Conservation (phyloP, 805 yeast species). For the Starmerella sp. region DNA sequence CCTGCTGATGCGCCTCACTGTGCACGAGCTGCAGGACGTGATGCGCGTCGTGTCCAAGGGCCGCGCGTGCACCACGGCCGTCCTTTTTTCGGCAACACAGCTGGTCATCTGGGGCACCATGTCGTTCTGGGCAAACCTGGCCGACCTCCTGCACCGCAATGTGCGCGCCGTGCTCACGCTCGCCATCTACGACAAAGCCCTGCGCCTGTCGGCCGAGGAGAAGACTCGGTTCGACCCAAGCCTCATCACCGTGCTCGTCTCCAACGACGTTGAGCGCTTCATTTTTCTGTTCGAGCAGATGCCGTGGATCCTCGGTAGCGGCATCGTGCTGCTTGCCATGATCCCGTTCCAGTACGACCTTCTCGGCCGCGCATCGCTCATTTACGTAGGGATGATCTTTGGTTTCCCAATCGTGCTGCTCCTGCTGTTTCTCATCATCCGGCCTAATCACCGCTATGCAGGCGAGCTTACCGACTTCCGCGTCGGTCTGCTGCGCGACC, state of each 20-base stretch:
- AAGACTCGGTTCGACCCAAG: background rate
- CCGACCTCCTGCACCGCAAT: background rate
- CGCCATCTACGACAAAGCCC: background rate
- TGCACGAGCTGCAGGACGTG: background rate
- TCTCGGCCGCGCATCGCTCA: background rate
- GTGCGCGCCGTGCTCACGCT: background rate
- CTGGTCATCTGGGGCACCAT: background rate
- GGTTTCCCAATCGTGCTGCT: too few species aligned
- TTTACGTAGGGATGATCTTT: background rate
- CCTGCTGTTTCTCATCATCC: background rate
- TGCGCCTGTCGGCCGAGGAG: background rate
- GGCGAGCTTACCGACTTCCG: slow-evolving; percentile 50
- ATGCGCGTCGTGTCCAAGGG: too few species aligned
- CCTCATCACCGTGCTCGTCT: background rate
- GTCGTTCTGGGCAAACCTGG: background rate
- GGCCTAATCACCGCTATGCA: background rate
- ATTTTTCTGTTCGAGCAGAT: background rate
- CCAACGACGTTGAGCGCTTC: background rate
- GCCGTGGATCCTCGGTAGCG: background rate
- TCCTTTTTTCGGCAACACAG: too few species aligned
- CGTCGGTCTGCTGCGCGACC: slow-evolving; percentile 63
- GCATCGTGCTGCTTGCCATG: background rate
- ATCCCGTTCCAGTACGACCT: background rate
- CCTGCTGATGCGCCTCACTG: background rate
- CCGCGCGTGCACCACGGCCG: background rate